Base-by-base conservation (phyloP, 2,329 filamentous ascomycete species). In the Fusarium nodosum region DNA sequence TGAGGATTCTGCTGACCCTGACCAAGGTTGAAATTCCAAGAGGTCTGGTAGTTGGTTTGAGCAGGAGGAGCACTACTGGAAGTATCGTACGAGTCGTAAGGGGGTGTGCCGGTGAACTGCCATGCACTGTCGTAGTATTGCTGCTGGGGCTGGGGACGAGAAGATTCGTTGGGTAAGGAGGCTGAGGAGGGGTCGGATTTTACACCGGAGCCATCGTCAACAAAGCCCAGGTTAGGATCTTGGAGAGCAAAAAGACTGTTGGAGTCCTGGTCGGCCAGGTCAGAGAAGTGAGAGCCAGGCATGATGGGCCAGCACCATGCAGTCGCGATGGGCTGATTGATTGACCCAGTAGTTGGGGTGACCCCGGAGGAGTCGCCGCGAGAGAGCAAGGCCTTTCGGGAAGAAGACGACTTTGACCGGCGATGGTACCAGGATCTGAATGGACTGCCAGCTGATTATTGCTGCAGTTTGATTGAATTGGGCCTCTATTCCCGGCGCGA, bases 91-190 rank as follows among this genome's bases (percentile, higher is more conserved):
- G 80, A 78, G 71, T 83, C 81, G 78, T 83, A 84, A 46, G 83
- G 82, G 65, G 84, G 81, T 15, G 81, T 81, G 74, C 82, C 81
- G 63, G 82, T 81, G 69, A 85, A 86, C 68, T 79, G 75, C 85
- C 85, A 87, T 76, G 83, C 75, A 56, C 81, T 73, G 72, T 77
- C 72, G 73, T 79, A 78, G 65, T 77, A 70, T 60, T 69, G 71
- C 64, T 74, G 69, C 72, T 73, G 75, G 73, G 69, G 75, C 75
- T 52, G 81, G 75, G 72, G 79, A 72, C 68, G 68, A 68, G 78
- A 76, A 59, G 75, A 76, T 75, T 80, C 72, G 67, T 77, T 77
- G 71, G 69, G 68, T 66, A 72, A 56, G 50, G 69, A 68, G 54
- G 67, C 63, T 60, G 73, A 74, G 62, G 76, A 75, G 64, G 75